Evolutionary conservation across 352 stramenopile genomes (phyloP).

Genomic region (Globisporangium nodosum): DNA sequence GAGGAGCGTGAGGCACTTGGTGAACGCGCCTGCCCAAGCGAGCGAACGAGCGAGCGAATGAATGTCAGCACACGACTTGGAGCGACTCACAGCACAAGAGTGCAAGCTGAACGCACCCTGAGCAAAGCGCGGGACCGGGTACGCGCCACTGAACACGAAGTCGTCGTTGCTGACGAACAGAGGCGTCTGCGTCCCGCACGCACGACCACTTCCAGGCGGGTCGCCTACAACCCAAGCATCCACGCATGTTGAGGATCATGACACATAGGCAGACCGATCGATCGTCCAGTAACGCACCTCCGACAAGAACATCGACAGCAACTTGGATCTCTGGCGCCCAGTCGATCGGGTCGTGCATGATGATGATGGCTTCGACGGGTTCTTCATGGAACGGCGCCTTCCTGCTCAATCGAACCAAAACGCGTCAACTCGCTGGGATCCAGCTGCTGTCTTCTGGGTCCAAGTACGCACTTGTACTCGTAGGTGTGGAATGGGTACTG

Average conservation of each 20-base stretch:
- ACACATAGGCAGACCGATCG: not conserved
- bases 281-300: slow-evolving; percentile 17
- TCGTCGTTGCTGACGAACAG: slow-evolving; percentile 86
- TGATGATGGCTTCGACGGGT: slow-evolving; percentile 78
- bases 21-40: slow-evolving; percentile 50
- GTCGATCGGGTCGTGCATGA: slow-evolving; percentile 89
- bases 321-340: slow-evolving; percentile 89
- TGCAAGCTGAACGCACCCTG: slow-evolving; percentile 31
- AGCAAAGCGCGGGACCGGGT: slow-evolving; percentile 79
- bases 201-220: slow-evolving; percentile 50
- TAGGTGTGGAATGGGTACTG: slow-evolving; percentile 81
- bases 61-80: not conserved
- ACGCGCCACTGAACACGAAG: slow-evolving; percentile 82
- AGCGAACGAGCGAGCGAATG: not conserved
- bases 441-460: no score
- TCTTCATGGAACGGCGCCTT: slow-evolving; percentile 51
- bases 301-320: slow-evolving; percentile 84
- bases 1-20: slow-evolving; percentile 62
- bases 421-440: not conserved
- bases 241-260: not conserved
- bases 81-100: slow-evolving; percentile 5
- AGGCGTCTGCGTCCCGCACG: slow-evolving; percentile 55
- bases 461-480: slow-evolving; percentile 41
- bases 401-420: not conserved
- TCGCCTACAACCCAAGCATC: slow-evolving; percentile 22